phyloP scores from a whole-genome alignment of 2,329 filamentous ascomycete genomes.

The Phialemoniopsis sp. region DNA sequence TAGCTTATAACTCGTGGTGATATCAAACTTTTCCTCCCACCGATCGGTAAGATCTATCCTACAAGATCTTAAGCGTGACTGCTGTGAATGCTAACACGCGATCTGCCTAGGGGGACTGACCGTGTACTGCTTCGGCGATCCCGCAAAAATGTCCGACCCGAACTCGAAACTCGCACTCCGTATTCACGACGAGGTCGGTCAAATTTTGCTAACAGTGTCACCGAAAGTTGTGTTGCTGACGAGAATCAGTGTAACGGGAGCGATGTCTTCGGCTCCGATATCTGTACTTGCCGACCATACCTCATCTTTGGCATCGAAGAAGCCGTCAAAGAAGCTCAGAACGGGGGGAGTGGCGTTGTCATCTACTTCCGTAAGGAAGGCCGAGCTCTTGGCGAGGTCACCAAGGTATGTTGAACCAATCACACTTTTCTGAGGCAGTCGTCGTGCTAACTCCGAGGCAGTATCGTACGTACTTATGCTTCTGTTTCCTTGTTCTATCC shows the following conservation, averaged over 20 bases:
- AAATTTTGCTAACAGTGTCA: slow-evolving; percentile 9
- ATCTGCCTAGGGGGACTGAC: slow-evolving; percentile 68
- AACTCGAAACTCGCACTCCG: slow-evolving; percentile 76
- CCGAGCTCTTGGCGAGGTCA: slow-evolving; percentile 89
- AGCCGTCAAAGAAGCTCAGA: slow-evolving; percentile 94
- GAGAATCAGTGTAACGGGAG: slow-evolving; percentile 75
- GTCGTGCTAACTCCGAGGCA: slow-evolving; percentile 26
- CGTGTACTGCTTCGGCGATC: slow-evolving; percentile 95
- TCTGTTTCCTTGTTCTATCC: too few relatives aligned
- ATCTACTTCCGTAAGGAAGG: slow-evolving; percentile 99
- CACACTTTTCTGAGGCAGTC: slow-evolving; percentile 12
- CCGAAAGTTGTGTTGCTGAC: slow-evolving; percentile 1
- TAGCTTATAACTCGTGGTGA: slow-evolving; percentile 86
- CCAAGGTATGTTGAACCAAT: slow-evolving; percentile 62
- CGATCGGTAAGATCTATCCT: slow-evolving; percentile 59
- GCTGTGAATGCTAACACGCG: too few relatives aligned
- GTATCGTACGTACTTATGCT: slow-evolving; percentile 45
- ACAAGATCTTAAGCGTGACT: too few relatives aligned
- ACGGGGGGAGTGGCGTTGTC: slow-evolving; percentile 87
- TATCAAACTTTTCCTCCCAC: slow-evolving; percentile 92
- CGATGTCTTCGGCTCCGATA: slow-evolving; percentile 96
- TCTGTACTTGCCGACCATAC: slow-evolving; percentile 94
- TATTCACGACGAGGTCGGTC: slow-evolving; percentile 61
- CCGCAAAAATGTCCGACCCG: slow-evolving; percentile 87
- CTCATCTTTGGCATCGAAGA: slow-evolving; percentile 97